Evolutionary conservation across 208 protist species (phyloP).

Genomic region (Balamuthia mandrillaris): DNA sequence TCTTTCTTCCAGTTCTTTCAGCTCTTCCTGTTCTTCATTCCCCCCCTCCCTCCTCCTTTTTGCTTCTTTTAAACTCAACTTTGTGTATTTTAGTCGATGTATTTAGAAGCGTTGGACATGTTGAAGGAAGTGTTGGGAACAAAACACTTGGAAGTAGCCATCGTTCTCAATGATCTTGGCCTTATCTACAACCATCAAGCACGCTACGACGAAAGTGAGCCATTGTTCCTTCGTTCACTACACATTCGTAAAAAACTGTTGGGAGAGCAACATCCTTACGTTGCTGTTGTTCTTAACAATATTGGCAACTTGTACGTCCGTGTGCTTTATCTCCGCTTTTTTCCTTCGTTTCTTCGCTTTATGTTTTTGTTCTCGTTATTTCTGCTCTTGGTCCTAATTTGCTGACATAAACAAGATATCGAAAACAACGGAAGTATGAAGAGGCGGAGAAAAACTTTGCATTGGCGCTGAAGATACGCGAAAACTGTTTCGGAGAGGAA

Average conservation of each 20-base stretch:
- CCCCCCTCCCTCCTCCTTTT: too few species aligned
- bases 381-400: background rate
- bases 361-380: background rate
- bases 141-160: background rate
- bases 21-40: background rate
- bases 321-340: too few species aligned
- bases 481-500: conserved; percentile 4
- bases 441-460: conserved; percentile 9
- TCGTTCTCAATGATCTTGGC: conserved; percentile 14
- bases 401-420: too few species aligned
- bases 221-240: background rate
- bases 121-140: background rate
- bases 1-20: background rate
- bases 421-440: conserved; percentile 15
- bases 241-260: conserved; percentile 29
- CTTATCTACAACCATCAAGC: conserved; percentile 34
- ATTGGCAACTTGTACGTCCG: conserved; percentile 32
- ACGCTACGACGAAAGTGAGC: conserved; percentile 18
- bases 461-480: background rate
- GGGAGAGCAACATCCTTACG: conserved; percentile 10
- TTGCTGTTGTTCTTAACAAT: conserved; percentile 19
- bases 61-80: too few species aligned
- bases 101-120: background rate
- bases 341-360: background rate
- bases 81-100: background rate